phyloP scores from a whole-genome alignment of 768 basidiomycete genomes.

The Steccherinum ochraceum region DNA sequence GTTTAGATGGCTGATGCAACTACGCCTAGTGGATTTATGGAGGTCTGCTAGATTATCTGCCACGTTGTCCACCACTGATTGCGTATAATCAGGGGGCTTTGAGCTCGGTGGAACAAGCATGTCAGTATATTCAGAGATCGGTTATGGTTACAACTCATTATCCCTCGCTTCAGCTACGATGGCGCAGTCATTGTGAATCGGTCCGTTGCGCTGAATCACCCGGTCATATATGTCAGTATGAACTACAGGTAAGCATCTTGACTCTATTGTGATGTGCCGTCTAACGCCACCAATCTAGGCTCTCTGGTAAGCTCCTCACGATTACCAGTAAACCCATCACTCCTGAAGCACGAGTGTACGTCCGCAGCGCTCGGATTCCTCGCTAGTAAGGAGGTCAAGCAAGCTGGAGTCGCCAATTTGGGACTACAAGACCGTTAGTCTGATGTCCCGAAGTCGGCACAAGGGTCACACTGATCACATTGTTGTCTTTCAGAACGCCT shows the following conservation, averaged over 20 bases:
- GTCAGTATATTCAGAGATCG: too few relatives aligned
- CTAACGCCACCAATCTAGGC: background rate
- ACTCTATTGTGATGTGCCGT: too few relatives aligned
- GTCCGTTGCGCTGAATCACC: conserved; percentile 37
- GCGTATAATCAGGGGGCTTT: background rate
- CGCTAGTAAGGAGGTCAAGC: conserved; percentile 33
- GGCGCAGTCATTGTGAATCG: conserved; percentile 18
- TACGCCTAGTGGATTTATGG: background rate
- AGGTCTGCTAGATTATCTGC: background rate
- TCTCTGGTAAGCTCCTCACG: background rate
- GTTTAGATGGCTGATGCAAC: too few relatives aligned
- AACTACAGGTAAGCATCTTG: conserved; percentile 47
- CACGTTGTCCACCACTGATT: too few relatives aligned
- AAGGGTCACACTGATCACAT: conserved; percentile 4
- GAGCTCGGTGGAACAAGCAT: background rate
- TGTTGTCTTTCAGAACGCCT: conserved; percentile 20
- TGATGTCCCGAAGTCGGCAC: too few relatives aligned
- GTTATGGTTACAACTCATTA: too few relatives aligned
- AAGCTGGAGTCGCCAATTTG: conserved; percentile 36
- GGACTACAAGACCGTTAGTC: conserved; percentile 43
- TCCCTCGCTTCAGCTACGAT: too few relatives aligned
- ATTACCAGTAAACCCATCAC: background rate
- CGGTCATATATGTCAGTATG: conserved; percentile 50
- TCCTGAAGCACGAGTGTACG: background rate
- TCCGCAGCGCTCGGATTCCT: conserved; percentile 33